Conservation (phyloP, 2,329 filamentous ascomycete genomes). For the Furcasterigmium furcatum region DNA sequence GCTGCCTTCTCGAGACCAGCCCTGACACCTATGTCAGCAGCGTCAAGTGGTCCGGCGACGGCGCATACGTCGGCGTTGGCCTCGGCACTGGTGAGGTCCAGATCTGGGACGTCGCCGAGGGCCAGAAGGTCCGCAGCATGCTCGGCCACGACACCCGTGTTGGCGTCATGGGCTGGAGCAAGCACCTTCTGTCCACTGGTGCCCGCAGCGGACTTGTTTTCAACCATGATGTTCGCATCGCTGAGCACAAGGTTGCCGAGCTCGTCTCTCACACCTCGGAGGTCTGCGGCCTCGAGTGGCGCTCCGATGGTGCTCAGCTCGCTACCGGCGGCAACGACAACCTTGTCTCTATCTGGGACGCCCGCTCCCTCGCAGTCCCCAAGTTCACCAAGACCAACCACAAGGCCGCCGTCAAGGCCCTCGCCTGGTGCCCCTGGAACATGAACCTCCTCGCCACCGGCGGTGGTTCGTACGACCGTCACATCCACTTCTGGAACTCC, state of each 20-base stretch:
- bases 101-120: constrained; percentile 98
- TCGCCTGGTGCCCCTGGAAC: constrained; percentile 99
- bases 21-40: constrained; percentile 95
- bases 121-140: constrained; percentile 96
- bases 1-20: constrained; percentile 81
- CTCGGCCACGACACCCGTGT: constrained; percentile 95
- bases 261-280: constrained; percentile 96
- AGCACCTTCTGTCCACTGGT: constrained; percentile 93
- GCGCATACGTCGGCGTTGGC: constrained; percentile 92
- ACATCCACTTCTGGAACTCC: constrained; percentile 99
- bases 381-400: constrained; percentile 99
- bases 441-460: constrained; percentile 95
- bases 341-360: constrained; percentile 98
- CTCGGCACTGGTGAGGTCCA: constrained; percentile 95
- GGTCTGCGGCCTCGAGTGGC: constrained; percentile 97
- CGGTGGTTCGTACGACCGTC: constrained; percentile 91
- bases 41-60: constrained; percentile 98
- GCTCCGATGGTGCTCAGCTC: constrained; percentile 91
- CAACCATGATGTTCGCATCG: constrained; percentile 98
- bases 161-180: constrained; percentile 98
- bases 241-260: constrained; percentile 97
- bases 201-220: constrained; percentile 91
- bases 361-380: constrained; percentile 84
- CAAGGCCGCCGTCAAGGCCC: constrained; percentile 95
- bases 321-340: constrained; percentile 99